Evolutionary conservation across 202 grass and related monocot species (phyloP).

Genomic region (Brachypodium distachyon): DNA sequence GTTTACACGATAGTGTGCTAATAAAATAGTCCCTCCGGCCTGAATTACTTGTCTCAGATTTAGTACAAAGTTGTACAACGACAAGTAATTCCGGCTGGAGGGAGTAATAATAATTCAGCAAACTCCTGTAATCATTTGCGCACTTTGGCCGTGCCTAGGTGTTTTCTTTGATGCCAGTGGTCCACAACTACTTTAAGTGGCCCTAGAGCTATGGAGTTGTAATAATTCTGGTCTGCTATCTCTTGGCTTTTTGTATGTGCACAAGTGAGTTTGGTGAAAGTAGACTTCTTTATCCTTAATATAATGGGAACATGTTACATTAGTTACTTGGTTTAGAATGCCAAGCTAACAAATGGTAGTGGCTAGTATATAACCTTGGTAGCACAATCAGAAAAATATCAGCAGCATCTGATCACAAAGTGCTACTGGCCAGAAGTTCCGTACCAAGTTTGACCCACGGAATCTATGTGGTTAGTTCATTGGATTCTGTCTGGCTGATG

Average conservation of each 20-base stretch:
- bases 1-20: no score
- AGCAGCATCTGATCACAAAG: background rate
- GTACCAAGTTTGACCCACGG: background rate
- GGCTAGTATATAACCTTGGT: slow-evolving; percentile 1
- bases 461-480: background rate
- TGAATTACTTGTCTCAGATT: no score
- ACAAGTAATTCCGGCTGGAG: no score
- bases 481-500: background rate
- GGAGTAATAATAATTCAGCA: background rate
- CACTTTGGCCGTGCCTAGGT: background rate
- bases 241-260: background rate
- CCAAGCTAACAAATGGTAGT: background rate
- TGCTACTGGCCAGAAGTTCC: background rate
- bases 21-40: no score
- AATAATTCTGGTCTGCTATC: background rate
- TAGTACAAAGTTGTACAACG: no score
- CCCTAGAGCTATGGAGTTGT: background rate
- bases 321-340: background rate
- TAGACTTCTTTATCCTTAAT: background rate
- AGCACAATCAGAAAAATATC: background rate
- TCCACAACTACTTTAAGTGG: background rate
- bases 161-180: background rate
- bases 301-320: background rate
- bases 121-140: background rate
- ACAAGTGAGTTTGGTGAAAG: background rate